phyloP scores from a whole-genome alignment of 306 rosid species.

The Luffa aegyptiaca region DNA sequence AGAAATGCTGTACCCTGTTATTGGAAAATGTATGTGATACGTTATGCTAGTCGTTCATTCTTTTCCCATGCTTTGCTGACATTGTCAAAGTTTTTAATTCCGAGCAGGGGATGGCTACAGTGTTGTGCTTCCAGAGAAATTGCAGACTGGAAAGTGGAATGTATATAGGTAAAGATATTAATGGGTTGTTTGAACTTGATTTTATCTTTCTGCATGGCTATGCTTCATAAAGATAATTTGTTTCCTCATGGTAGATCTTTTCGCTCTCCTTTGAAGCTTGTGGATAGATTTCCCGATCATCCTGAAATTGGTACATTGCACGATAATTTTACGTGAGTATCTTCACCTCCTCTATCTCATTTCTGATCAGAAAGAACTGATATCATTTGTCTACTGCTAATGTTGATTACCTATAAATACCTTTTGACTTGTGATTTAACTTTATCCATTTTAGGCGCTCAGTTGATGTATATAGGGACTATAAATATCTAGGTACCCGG shows the following conservation, averaged over 20 bases:
- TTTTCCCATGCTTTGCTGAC: conserved; percentile 12
- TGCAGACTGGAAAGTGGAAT: conserved; percentile 92
- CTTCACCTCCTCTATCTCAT: conserved; percentile 4
- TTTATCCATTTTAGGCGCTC: conserved; percentile 53
- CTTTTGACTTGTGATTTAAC: conserved; percentile 11
- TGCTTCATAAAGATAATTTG: background rate
- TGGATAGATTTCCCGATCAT: conserved; percentile 63
- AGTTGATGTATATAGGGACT: conserved; percentile 68
- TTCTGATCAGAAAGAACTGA: background rate
- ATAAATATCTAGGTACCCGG: conserved; percentile 90
- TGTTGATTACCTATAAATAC: background rate
- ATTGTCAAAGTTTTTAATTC: conserved; percentile 21
- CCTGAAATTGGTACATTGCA: conserved; percentile 86
- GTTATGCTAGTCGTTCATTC: background rate
- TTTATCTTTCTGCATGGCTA: background rate
- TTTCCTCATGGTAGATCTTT: conserved; percentile 43
- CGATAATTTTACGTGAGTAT: conserved; percentile 86
- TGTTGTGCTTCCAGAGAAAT: conserved; percentile 91
- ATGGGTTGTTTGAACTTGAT: conserved; percentile 7
- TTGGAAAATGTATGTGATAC: background rate
- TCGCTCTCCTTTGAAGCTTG: conserved; percentile 68
- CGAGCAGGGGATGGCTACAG: conserved; percentile 84
- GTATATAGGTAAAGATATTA: conserved; percentile 61
- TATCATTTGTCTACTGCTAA: background rate
- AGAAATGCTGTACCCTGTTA: background rate